phyloP scores from a whole-genome alignment of 2,329 filamentous ascomycete genomes.

The Scedosporium dehoogii region DNA sequence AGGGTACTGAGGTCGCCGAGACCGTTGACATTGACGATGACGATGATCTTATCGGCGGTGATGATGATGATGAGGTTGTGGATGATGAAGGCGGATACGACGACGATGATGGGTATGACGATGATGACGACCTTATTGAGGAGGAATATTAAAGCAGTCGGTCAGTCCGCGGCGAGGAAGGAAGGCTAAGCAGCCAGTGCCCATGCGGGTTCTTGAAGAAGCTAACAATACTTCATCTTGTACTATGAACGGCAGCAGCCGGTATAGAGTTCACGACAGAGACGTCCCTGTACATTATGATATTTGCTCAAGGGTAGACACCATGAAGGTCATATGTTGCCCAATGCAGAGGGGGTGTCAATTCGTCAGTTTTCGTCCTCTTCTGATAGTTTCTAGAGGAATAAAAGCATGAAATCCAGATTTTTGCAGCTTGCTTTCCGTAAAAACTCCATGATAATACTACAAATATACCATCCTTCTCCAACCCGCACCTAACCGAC shows the following conservation, averaged over 20 bases:
- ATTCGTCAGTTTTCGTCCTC: too few relatives aligned
- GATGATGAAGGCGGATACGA: constrained; percentile 24
- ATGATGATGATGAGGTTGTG: constrained; percentile 24
- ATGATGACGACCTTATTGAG: not conserved
- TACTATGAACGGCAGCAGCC: not conserved
- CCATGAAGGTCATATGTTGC: too few relatives aligned
- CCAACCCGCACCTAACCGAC: not conserved
- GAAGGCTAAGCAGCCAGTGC: not conserved
- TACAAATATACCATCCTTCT: not conserved
- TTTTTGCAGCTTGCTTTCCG: too few relatives aligned
- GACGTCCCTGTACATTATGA: not conserved
- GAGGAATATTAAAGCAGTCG: not conserved
- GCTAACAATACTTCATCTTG: not conserved
- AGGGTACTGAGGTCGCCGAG: constrained; percentile 23
- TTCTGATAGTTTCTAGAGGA: too few relatives aligned
- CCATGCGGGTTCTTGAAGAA: not conserved
- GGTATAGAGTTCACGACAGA: not conserved
- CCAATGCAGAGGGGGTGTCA: not conserved
- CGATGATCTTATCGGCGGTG: constrained; percentile 24
- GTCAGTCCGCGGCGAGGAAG: not conserved
- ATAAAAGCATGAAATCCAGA: too few relatives aligned
- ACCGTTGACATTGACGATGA: constrained; percentile 25
- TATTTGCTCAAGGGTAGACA: not conserved
- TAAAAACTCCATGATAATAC: too few relatives aligned
- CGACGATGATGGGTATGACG: constrained; percentile 19